Conservation (phyloP, 208 protist genomes). For the Acanthamoeba royreba region DNA sequence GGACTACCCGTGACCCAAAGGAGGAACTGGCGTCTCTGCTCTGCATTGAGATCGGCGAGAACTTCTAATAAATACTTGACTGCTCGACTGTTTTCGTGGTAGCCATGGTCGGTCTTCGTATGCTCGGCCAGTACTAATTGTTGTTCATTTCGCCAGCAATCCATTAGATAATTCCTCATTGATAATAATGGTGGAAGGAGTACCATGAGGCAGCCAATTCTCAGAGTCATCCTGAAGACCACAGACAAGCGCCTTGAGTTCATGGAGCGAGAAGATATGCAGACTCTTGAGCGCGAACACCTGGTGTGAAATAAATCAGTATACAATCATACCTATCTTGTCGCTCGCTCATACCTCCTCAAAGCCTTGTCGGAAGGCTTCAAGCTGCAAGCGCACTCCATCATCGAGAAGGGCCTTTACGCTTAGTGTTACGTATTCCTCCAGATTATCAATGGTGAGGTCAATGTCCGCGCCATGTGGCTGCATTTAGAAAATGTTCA, state of each 20-base stretch:
- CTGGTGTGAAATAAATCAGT: no score
- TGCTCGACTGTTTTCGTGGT: constrained; percentile 51
- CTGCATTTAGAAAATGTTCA: not conserved
- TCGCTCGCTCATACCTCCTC: constrained; percentile 23
- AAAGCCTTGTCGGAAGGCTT: constrained; percentile 64
- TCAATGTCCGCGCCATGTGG: constrained; percentile 39
- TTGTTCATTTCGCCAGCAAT: not conserved
- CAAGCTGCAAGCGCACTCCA: constrained; percentile 59
- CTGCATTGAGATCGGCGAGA: constrained; percentile 56
- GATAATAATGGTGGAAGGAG: not conserved
- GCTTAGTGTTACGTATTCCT: constrained; percentile 63
- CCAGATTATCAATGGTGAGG: constrained; percentile 61
- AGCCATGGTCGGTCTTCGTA: constrained; percentile 61
- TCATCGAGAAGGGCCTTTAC: constrained; percentile 44
- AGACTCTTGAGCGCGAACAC: constrained; percentile 57
- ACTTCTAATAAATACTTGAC: constrained; percentile 70
- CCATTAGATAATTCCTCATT: not conserved
- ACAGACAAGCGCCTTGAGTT: constrained; percentile 66
- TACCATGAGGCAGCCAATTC: not conserved
- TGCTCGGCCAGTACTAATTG: constrained; percentile 27
- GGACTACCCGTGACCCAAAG: constrained; percentile 77
- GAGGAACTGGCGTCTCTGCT: constrained; percentile 70
- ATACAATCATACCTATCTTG: no score
- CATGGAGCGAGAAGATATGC: constrained; percentile 40
- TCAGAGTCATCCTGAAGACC: constrained; percentile 35